Percentiles rank a stretch among this genome's conserved stretches.
Evolutionary conservation across 2,329 filamentous ascomycete genomes (phyloP).

Genomic region (Neurospora crassa): DNA sequence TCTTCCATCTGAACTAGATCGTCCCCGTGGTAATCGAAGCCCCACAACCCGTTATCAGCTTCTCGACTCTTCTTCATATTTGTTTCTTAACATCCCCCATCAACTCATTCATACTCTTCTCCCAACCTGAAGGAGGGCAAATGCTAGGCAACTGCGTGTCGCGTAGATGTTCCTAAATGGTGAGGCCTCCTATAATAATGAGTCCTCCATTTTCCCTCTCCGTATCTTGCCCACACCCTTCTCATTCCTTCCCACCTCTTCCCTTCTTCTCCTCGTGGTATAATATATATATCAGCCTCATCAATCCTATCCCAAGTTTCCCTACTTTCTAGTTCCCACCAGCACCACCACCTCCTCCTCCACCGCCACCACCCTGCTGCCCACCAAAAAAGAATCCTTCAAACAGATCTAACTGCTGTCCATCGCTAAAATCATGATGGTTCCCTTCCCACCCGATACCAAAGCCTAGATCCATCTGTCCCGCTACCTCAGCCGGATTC

Average conservation of each 20-base stretch:
- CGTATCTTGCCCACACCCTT: too few relatives aligned
- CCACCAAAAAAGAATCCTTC: slow-evolving; percentile 65
- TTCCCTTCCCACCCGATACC: slow-evolving; percentile 56
- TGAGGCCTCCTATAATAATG: background rate
- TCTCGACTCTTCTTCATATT: background rate
- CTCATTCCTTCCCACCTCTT: background rate
- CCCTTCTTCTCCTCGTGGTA: background rate
- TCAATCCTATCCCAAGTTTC: background rate
- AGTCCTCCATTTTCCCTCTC: background rate
- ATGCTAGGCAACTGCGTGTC: slow-evolving; percentile 50
- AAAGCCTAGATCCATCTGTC: slow-evolving; percentile 53
- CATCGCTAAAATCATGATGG: slow-evolving; percentile 53
- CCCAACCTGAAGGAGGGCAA: slow-evolving; percentile 49
- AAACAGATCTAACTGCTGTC: slow-evolving; percentile 56
- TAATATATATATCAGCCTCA: background rate
- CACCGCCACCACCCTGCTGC: slow-evolving; percentile 29
- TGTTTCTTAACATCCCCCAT: background rate
- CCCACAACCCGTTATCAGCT: background rate
- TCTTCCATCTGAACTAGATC: background rate
- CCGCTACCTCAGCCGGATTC: slow-evolving; percentile 17
- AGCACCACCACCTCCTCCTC: slow-evolving; percentile 12
- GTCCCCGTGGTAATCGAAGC: background rate
- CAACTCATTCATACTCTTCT: background rate
- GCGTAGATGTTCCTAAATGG: background rate
- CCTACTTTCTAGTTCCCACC: background rate